A percentile compares a stretch with the other conserved stretches of the same genome.
These are phyloP conservation scores for Bremia lactucae DNA, from an alignment of 352 stramenopile genomes.

Conservation along the genomic window DNA sequence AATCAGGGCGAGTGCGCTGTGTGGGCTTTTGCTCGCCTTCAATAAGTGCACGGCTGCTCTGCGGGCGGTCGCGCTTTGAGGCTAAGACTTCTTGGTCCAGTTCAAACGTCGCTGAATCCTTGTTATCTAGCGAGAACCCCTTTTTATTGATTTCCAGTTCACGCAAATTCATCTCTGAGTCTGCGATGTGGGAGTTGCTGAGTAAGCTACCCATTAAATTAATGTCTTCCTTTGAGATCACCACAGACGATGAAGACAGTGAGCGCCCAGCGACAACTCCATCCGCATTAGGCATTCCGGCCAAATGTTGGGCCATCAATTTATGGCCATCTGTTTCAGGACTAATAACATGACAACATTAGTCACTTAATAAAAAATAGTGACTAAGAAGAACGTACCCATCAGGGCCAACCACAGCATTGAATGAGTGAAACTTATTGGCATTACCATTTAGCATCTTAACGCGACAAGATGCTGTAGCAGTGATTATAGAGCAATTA, in stretches of 20 bases:
- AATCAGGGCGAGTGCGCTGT: constrained; percentile 46
- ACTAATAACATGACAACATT: constrained; percentile 10
- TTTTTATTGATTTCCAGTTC: constrained; percentile 74
- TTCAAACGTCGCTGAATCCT: constrained; percentile 3
- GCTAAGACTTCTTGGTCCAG: constrained; percentile 25
- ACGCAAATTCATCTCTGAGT: constrained; percentile 68
- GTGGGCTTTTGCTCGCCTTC: constrained; percentile 52
- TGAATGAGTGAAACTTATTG: constrained; percentile 70
- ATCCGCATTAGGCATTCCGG: constrained; percentile 25
- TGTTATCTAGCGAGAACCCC: constrained; percentile 23
- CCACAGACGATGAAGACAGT: constrained; percentile 56
- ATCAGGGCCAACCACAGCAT: constrained; percentile 39
- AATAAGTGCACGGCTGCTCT: constrained; percentile 50
- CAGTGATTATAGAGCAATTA: constrained; percentile 1
- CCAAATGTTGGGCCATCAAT: constrained; percentile 22
- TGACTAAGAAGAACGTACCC: constrained; percentile 18
- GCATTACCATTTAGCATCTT: constrained; percentile 53
- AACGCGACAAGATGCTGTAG: constrained; percentile 44
- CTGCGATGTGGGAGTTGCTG: constrained; percentile 69
- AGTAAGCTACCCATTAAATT: constrained; percentile 49
- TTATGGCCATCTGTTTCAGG: constrained; percentile 33
- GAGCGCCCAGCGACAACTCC: constrained; percentile 27
- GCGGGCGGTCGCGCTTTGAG: constrained; percentile 57
- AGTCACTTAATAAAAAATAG: neutral
- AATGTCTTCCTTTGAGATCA: constrained; percentile 78